Evolutionary conservation across 352 stramenopile species (phyloP).

Genomic region (Phytopythium cucurbitacearum): DNA sequence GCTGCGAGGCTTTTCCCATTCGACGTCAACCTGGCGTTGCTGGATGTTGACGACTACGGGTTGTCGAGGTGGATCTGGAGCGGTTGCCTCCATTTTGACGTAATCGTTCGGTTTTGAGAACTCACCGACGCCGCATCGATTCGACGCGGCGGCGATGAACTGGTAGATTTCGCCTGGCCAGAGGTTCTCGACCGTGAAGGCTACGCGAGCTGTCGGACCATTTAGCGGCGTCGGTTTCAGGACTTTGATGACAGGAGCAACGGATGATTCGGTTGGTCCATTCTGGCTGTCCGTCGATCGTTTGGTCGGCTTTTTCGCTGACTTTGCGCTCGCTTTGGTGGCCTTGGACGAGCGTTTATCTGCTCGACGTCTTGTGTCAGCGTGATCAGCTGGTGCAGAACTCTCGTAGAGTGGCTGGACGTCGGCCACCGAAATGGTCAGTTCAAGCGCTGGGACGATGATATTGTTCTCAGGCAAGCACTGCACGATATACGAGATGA

Average conservation of each 20-base stretch:
- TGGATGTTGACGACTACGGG: slow-evolving; percentile 32
- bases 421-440: slow-evolving; percentile 22
- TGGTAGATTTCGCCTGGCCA: slow-evolving; percentile 74
- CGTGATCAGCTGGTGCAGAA: background rate
- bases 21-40: slow-evolving; percentile 32
- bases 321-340: background rate
- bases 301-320: slow-evolving; percentile 2
- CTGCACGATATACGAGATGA: slow-evolving; percentile 47
- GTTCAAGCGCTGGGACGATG: slow-evolving; percentile 29
- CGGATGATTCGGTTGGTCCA: too few relatives aligned
- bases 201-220: slow-evolving; percentile 7
- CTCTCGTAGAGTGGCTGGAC: slow-evolving; percentile 10
- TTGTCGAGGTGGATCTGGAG: slow-evolving; percentile 35
- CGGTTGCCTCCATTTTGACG: slow-evolving; percentile 62
- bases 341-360: background rate
- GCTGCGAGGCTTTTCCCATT: slow-evolving; percentile 53
- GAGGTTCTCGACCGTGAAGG: slow-evolving; percentile 34
- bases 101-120: slow-evolving; percentile 72
- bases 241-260: background rate
- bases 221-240: background rate
- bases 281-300: background rate
- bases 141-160: slow-evolving; percentile 63
- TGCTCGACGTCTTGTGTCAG: background rate
- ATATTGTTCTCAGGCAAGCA: slow-evolving; percentile 49
- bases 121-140: slow-evolving; percentile 52